Evolutionary conservation across 371 early-diverging fungal genomes (phyloP), one percentile per base, ranked within the genome.

Genomic region (Synchytrium microbalum): DNA sequence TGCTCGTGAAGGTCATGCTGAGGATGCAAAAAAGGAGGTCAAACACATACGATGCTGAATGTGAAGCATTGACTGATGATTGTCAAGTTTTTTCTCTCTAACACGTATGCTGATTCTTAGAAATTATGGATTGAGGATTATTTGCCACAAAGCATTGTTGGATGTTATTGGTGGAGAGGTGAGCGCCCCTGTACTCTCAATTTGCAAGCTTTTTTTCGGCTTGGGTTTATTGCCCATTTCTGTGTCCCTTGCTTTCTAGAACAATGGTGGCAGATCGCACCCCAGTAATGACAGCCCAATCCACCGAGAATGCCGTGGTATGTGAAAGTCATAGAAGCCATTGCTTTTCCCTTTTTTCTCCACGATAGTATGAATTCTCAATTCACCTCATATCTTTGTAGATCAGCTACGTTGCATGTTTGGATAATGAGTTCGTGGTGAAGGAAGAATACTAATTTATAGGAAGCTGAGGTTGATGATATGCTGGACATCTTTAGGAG

Each of bases 321-420:
- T 70, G 94, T 26, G 82, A 89, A 65, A 99, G 99, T 5, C 93
- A 86, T 92, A 59, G 99, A 99, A 74, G 96, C 90, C 38, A 92
- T 91, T 55, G 93, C 98, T 1, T 75, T 99, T 61, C 52, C 32
- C 46, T 38, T 5, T 38, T 19, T 5, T 27, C 30, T 16, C 16
- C 30, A n/a, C 26, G 57, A 64, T 23, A 10, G 0, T 29, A 10
- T 31, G 24, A 52, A 27, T 32, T 28, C 16, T 38, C 33, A 59
- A 33, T 52, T 60, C 29, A 64, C 52, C 26, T 46, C 23, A 10
- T 38, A 19, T 38, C 13, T 2, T n/a, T n/a, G n/a, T 59, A 72
- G 72, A 78, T 82, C 63, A 84, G 82, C 64, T 93, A 91, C 78
- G 97, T 98, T 83, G 91, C 88, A 10, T 96, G 95, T 95, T 80